These are phyloP conservation scores for Pigoraptor vietnamica DNA, from an alignment of 78 protist species.

Conservation along the genomic window DNA sequence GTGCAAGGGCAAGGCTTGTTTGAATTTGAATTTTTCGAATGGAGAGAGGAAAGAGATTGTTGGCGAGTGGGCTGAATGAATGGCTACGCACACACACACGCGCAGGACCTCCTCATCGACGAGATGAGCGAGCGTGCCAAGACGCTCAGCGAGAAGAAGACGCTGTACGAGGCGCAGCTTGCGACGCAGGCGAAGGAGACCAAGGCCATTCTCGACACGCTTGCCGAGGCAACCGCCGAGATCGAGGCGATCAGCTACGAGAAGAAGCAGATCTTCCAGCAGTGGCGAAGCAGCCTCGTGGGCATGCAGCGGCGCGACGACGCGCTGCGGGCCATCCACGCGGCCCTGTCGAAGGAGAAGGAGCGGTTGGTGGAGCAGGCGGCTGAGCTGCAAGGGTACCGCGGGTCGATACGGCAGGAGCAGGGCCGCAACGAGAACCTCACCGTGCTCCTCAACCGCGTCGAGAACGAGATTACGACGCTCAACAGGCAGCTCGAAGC, in stretches of 20 bases:
- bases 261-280: slow-evolving; percentile 48
- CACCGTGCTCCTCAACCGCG: too few relatives aligned
- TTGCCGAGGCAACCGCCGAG: slow-evolving; percentile 11
- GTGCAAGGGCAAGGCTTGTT: too few relatives aligned
- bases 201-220: not conserved
- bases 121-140: not conserved
- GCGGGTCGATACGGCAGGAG: too few relatives aligned
- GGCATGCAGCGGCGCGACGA: slow-evolving; percentile 12
- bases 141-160: slow-evolving; percentile 3
- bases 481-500: too few relatives aligned
- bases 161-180: not conserved
- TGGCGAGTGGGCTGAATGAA: not conserved
- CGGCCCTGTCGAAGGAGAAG: not conserved
- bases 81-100: not conserved
- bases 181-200: not conserved
- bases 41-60: too few relatives aligned
- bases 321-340: not conserved
- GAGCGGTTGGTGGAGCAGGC: too few relatives aligned
- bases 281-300: slow-evolving; percentile 30
- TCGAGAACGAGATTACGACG: too few relatives aligned
- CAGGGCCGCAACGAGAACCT: too few relatives aligned
- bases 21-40: too few relatives aligned
- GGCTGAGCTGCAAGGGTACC: too few relatives aligned
- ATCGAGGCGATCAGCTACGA: slow-evolving; percentile 15
- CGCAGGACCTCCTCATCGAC: not conserved